Evolutionary conservation across 495 filamentous ascomycete genomes (phyloP).

Genomic region (Aspergillus nanangensis): DNA sequence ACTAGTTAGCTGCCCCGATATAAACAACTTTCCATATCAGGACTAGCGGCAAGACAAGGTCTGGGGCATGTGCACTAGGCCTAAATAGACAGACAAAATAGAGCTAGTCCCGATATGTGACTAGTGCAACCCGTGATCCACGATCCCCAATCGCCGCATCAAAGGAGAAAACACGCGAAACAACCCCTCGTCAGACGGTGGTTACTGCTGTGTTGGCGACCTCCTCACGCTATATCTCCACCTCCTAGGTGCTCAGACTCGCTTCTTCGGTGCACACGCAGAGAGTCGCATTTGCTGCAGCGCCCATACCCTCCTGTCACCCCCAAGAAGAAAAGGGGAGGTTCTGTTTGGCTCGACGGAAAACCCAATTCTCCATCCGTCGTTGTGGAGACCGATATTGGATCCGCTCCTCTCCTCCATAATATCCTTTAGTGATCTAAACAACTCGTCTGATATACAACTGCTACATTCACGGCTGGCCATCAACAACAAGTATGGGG

Average conservation of each 20-base stretch:
- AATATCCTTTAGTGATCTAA: slow-evolving; percentile 5
- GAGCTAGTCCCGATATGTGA: slow-evolving; percentile 5
- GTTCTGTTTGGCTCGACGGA: slow-evolving; percentile 6
- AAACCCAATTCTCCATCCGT: slow-evolving; percentile 7
- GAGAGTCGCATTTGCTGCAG: slow-evolving; percentile 12
- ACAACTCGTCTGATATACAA: slow-evolving; percentile 1
- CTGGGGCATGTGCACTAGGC: slow-evolving; percentile 6
- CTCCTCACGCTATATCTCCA: background rate
- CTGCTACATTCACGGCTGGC: background rate
- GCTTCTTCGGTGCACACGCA: background rate
- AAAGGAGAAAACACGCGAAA: background rate
- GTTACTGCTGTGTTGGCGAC: background rate
- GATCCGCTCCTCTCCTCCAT: slow-evolving; percentile 14
- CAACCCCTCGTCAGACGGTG: slow-evolving; percentile 10
- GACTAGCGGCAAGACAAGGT: too few species aligned
- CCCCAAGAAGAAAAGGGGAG: too few species aligned
- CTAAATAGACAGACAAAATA: slow-evolving; percentile 3
- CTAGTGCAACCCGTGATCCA: slow-evolving; percentile 18
- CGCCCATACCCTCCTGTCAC: slow-evolving; percentile 7
- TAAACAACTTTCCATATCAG: slow-evolving; percentile 10
- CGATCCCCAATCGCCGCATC: slow-evolving; percentile 5
- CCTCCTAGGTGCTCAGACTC: too few species aligned
- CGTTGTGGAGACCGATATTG: slow-evolving; percentile 17
- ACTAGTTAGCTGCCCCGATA: too few species aligned
- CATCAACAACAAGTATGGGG: slow-evolving; percentile 51